A percentile compares a stretch with the other conserved stretches of the same genome.
phyloP scores from a whole-genome alignment of 345 rosid species.

The Balakata baccata region DNA sequence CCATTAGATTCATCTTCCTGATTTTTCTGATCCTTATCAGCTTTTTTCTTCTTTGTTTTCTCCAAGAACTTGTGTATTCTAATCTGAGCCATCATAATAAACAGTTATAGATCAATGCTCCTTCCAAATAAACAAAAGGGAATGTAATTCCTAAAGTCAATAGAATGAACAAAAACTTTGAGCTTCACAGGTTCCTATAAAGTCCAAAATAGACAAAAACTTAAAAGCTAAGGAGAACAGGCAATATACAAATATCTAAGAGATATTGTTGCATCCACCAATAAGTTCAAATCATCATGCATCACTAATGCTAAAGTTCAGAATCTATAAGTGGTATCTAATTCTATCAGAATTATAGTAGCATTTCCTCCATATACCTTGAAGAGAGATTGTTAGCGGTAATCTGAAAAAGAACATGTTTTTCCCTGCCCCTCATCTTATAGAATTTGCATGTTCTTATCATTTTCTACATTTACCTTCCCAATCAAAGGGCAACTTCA shows the following conservation, averaged over 20 bases:
- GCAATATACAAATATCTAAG: neutral
- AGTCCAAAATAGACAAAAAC: neutral
- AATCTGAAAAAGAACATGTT: neutral
- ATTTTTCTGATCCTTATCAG: conserved; percentile 33
- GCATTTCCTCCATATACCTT: neutral
- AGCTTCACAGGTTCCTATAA: neutral
- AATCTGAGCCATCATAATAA: conserved; percentile 44
- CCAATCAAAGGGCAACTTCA: neutral
- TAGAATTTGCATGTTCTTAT: neutral
- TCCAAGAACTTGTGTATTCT: conserved; percentile 72
- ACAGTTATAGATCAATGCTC: conserved; percentile 10
- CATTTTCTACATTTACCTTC: neutral
- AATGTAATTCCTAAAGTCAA: neutral
- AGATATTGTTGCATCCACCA: neutral
- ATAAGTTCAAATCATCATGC: neutral
- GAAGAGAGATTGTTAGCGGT: neutral
- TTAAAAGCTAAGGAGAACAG: neutral
- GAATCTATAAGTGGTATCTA: neutral
- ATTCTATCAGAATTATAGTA: neutral
- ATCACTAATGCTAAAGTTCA: neutral
- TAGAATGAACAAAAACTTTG: neutral
- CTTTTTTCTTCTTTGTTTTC: conserved; percentile 66
- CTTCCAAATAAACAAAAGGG: neutral
- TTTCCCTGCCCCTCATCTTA: neutral
- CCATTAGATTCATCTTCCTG: conserved; percentile 42